Evolutionary conservation across 352 stramenopile genomes (phyloP).

Genomic region (Globisporangium acanthophoron): DNA sequence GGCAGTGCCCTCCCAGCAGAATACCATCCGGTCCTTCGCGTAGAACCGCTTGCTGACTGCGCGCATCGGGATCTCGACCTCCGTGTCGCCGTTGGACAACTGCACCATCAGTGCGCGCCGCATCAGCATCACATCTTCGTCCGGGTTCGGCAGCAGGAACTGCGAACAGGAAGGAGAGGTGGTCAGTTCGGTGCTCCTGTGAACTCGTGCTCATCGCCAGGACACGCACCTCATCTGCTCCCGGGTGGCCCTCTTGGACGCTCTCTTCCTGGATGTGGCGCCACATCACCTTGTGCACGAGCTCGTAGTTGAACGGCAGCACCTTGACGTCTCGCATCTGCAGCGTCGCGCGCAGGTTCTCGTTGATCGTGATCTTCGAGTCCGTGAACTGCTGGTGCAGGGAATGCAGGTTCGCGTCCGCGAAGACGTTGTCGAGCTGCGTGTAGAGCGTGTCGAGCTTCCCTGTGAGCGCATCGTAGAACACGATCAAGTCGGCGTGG

Average conservation of each 20-base stretch:
- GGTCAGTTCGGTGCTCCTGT: no score
- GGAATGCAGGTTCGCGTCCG: background rate
- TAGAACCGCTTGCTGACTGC: conserved; percentile 8
- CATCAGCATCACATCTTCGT: conserved; percentile 5
- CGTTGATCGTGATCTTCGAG: background rate
- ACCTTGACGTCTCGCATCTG: conserved; percentile 5
- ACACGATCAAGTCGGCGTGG: conserved; percentile 3
- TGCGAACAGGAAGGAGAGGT: background rate
- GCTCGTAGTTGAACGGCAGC: conserved; percentile 7
- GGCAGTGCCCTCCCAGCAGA: conserved; percentile 6
- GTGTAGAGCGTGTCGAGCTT: conserved; percentile 4
- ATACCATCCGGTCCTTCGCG: conserved; percentile 7
- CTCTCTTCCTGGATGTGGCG: background rate
- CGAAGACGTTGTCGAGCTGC: conserved; percentile 4
- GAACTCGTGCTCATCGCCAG: background rate
- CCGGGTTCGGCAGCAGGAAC: background rate
- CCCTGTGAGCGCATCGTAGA: conserved; percentile 6
- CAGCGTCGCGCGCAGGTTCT: background rate
- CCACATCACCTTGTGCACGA: conserved; percentile 1
- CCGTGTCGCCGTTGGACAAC: background rate
- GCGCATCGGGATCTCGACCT: background rate
- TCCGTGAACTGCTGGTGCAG: conserved; percentile 3
- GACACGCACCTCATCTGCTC: background rate
- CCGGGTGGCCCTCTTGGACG: background rate
- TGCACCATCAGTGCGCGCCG: background rate